Base-by-base conservation (phyloP, 768 basidiomycete genomes). In the Mycena metata region DNA sequence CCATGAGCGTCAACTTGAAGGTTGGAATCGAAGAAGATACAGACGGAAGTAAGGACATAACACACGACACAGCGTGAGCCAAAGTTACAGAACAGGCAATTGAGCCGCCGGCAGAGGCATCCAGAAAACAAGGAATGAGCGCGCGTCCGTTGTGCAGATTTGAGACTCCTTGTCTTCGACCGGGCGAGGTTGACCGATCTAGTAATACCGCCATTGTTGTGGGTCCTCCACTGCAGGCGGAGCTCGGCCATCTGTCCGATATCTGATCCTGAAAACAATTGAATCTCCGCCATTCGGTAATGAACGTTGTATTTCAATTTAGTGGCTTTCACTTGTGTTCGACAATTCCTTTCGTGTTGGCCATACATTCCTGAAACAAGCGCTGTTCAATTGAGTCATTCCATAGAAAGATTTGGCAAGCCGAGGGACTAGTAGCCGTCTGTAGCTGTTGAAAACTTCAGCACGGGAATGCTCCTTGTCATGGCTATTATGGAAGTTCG, bases 201-300 rank as follows among this genome's bases (percentile, higher is more conserved):
- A 55, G 55, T 56, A 56, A 64, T 64, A 56, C 55, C 55, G 63
- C 54, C 55, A 57, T 49, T 17, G 6, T 57, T 64, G 63, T 64
- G 55, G 63, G 63, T 64, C 63, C 63, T 41, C 13, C 21, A 39
- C 30, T 52, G 11, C 35, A 63, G 35, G 52, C 62, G 45, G 54
- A 49, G 54, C 19, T 54, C 63, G 63, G 63, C 45, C 54, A 64
- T 56, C 63, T 64, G 63, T 57, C 62, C 54, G 50, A 49, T 26
- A 24, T 41, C 9, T 64, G 63, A 64, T 64, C 45, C 35, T 64
- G 35, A n/a, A 33, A 63, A 63, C 33, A 35, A 52, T 36, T 36
- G 35, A 52, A 16, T 51, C 50, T 51, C 50, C 50, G 26, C 33
- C 30, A 10, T 39, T 9, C 39, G 39, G 19, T n/a, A 33, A 35